Evolutionary conservation across 2,329 filamentous ascomycete genomes (phyloP).

Genomic region (Fusarium nurragi): DNA sequence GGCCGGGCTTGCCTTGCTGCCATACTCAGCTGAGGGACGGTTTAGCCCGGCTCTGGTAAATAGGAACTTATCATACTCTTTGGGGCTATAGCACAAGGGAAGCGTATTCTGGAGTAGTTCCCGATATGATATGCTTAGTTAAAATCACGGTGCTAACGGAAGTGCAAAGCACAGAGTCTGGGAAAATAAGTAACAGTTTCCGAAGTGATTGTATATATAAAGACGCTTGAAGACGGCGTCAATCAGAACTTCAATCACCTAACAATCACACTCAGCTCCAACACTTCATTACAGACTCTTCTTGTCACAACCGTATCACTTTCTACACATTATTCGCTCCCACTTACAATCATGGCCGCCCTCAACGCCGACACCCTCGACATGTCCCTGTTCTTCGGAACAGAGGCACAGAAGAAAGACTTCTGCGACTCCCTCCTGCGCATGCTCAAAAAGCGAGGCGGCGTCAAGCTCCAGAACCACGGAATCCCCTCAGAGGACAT

Average conservation of each 20-base stretch:
- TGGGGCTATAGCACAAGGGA: neutral
- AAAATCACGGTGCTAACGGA: neutral
- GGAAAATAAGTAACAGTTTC: conserved; percentile 27
- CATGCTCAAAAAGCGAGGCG: conserved; percentile 37
- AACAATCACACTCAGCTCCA: neutral
- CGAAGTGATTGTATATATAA: conserved; percentile 23
- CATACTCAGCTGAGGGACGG: neutral
- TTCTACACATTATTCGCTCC: neutral
- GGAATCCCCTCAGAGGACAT: conserved; percentile 38
- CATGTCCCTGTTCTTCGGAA: conserved; percentile 46
- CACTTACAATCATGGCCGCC: conserved; percentile 12
- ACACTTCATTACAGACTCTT: neutral
- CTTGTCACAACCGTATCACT: neutral
- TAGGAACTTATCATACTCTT: neutral
- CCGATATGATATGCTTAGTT: neutral
- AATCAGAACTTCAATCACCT: neutral
- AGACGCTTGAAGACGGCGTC: neutral
- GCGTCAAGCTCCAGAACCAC: conserved; percentile 44
- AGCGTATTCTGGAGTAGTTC: neutral
- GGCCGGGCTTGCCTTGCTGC: neutral
- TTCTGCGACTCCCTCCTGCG: conserved; percentile 41
- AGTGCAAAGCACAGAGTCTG: neutral
- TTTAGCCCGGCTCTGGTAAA: conserved; percentile 21
- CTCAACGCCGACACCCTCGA: conserved; percentile 39
- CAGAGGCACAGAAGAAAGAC: conserved; percentile 34